A percentile compares a stretch with the other conserved stretches of the same genome.
Conservation (phyloP, 2,329 filamentous ascomycete genomes). For the Fusarium udum region DNA sequence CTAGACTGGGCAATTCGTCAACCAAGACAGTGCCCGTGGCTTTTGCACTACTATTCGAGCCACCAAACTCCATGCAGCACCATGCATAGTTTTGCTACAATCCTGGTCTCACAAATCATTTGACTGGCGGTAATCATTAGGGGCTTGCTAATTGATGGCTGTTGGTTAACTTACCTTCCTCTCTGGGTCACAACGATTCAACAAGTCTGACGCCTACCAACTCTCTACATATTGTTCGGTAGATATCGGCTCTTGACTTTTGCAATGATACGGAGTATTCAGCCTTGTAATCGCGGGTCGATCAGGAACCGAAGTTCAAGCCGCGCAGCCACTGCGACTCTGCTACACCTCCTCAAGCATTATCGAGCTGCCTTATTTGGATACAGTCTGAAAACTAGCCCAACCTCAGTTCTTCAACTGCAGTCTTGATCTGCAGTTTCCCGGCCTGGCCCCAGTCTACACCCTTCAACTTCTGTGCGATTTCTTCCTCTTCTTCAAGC, state of each 20-base stretch:
- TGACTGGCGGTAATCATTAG: background rate
- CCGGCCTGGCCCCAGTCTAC: slow-evolving; percentile 68
- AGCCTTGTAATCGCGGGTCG: slow-evolving; percentile 16
- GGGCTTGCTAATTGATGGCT: background rate
- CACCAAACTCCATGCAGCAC: slow-evolving; percentile 1
- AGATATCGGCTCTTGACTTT: slow-evolving; percentile 4
- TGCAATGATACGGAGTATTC: background rate
- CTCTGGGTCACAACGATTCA: slow-evolving; percentile 15
- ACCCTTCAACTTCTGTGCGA: slow-evolving; percentile 55
- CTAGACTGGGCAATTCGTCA: background rate
- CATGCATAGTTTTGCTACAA: background rate
- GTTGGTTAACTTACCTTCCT: slow-evolving; percentile 29
- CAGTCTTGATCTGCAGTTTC: slow-evolving; percentile 54
- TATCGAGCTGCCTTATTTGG: slow-evolving; percentile 18
- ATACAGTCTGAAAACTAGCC: slow-evolving; percentile 39
- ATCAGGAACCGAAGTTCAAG: slow-evolving; percentile 36
- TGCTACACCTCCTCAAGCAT: slow-evolving; percentile 3
- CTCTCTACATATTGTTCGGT: slow-evolving; percentile 6
- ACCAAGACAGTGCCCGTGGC: slow-evolving; percentile 4
- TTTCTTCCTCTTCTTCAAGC: slow-evolving; percentile 44
- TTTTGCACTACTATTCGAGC: slow-evolving; percentile 6
- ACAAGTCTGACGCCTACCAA: background rate
- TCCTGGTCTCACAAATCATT: slow-evolving; percentile 14
- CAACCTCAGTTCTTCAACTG: slow-evolving; percentile 55
- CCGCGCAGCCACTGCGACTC: slow-evolving; percentile 12